Base-by-base conservation (phyloP, 225 moss, liverwort and hornwort species). In the Antitrichia curtipendula region DNA sequence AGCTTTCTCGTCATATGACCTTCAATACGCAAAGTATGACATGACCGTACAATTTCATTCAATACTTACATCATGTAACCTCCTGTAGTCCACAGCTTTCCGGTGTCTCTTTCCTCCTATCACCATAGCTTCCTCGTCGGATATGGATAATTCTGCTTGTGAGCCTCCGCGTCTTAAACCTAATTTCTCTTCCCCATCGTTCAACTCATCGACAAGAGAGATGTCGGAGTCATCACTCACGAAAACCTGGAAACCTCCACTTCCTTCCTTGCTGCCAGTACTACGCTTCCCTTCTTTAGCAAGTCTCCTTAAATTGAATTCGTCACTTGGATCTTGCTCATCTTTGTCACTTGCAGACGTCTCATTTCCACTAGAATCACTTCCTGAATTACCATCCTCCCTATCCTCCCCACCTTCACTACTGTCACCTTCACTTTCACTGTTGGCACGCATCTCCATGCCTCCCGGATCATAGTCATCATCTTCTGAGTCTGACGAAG, bases 401-500 rank as follows among this genome's bases (percentile, higher is more conserved):
- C 49, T 32, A 41, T 43, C 88, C 27, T 73, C 89, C 20, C 43
- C 80, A 74, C 61, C 89, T 79, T 91, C 86, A 36, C 91, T 90
- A 79, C 79, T 88, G 82, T 83, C 93, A 74, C 75, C 88, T 88
- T 86, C 92, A 41, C 82, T 88, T 78, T 87, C 93, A 86, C 90
- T 91, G 40, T 65, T 84, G 58, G 36, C 62, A 49, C 40, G 87
- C 82, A 92, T 91, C 69, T 92, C 95, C 69, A 86, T 82, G 85
- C 89, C 90, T 87, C 93, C 96, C 71, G 98, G 98, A 65, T 97
- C 92, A 81, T 93, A 99, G 71, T 99, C 98, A 85, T 97, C 95
- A 87, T 99, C 98, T 79, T 96, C 98, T 38, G 95, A 95, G 84
- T 99, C 98, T 82, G 97, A 93, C 41, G 98, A 99, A 49, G 98